phyloP scores from a whole-genome alignment of 805 yeast genomes.

The Naumovozyma dairenensis region DNA sequence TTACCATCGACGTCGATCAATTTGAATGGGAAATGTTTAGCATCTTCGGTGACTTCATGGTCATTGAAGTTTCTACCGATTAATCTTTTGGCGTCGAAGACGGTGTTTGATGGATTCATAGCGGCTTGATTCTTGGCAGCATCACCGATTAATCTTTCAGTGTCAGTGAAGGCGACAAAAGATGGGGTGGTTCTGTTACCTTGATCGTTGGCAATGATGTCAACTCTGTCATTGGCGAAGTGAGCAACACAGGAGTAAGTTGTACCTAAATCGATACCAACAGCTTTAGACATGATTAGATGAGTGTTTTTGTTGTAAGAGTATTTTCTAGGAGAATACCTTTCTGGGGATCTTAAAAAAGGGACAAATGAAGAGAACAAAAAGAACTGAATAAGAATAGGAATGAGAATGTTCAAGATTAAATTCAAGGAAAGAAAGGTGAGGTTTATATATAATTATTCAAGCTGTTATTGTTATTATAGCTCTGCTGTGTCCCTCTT shows the following conservation, averaged over 20 bases:
- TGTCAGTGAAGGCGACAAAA: conserved; percentile 90
- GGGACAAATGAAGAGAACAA: background rate
- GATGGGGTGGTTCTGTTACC: conserved; percentile 98
- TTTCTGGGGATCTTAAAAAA: background rate
- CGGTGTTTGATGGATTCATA: conserved; percentile 88
- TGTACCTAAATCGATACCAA: conserved; percentile 90
- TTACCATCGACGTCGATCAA: conserved; percentile 70
- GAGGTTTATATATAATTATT: no score
- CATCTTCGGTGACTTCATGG: conserved; percentile 45
- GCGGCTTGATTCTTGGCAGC: conserved; percentile 97
- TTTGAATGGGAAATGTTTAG: conserved; percentile 81
- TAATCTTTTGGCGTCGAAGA: conserved; percentile 91
- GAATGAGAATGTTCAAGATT: no score
- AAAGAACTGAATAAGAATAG: background rate
- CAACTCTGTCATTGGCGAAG: conserved; percentile 77
- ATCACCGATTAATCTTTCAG: conserved; percentile 40
- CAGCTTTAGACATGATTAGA: conserved; percentile 33
- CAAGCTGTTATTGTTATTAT: no score
- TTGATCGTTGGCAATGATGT: conserved; percentile 93
- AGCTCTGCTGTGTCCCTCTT: no score
- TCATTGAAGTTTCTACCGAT: conserved; percentile 61
- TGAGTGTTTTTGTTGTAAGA: no score
- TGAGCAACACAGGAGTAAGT: conserved; percentile 97
- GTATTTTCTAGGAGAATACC: no score
- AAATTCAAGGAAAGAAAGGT: no score